Evolutionary conservation across 257 asterid species (phyloP), one percentile per base, ranked within the genome.

Genomic region (Prunella vulgaris): DNA sequence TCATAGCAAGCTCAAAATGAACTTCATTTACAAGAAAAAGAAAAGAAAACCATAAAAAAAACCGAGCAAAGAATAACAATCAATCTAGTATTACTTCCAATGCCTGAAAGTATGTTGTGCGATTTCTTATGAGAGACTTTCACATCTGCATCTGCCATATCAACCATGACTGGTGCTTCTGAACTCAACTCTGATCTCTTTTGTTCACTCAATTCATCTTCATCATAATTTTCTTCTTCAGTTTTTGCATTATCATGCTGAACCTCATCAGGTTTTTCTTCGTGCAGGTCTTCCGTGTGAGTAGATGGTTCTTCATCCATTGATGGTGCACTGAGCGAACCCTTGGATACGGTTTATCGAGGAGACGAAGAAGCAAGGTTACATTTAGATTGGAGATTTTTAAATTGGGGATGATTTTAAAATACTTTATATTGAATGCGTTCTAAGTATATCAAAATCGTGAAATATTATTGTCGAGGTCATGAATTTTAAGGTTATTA

Each of bases 61-160:
- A 66, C 52, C 56, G n/a, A n/a, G n/a, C n/a, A n/a, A n/a, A n/a
- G n/a, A n/a, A n/a, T n/a, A n/a, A n/a, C n/a, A n/a, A n/a, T 68
- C 64, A 58, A 78, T 14, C 56, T 35, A 72, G 22, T n/a, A 17
- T 51, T 56, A 60, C 53, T 2, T 66, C 96, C 95, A 15, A 92
- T 95, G 1, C 97, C 96, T 30, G 96, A 88, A 32, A 92, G 83
- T 66, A 92, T 75, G 81, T 77, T 84, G 71, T 90, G 94, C 57
- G 93, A 82, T 82, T 92, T 92, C 77, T 88, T 92, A 14, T 71
- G 87, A 68, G 88, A 49, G 73, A 75, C 82, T 80, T 84, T 88
- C 18, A 64, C 77, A n/a, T 83, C 88, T 24, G 76, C 79, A 22
- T 86, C 91, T 67, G 77, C 85, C 18, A 82, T 78, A 21, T 86